Conservation (phyloP, 2,329 filamentous ascomycete species). For the Ceratocystis alfenasii region DNA sequence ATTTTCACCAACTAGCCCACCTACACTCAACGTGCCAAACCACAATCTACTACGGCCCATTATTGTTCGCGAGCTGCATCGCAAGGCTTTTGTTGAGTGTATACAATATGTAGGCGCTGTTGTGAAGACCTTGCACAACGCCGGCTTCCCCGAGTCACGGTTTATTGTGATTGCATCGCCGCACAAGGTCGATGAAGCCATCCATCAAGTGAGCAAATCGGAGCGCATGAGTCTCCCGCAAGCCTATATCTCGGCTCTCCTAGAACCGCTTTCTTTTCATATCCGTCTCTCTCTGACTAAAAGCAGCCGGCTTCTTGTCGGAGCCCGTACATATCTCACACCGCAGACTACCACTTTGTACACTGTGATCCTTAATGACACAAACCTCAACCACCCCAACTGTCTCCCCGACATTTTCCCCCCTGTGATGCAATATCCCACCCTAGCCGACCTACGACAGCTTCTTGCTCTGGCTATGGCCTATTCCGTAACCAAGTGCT, state of each 20-base stretch:
- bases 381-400: constrained; percentile 23
- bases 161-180: constrained; percentile 35
- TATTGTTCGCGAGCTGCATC: constrained; percentile 38
- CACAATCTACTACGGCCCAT: constrained; percentile 43
- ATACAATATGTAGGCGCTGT: constrained; percentile 36
- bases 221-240: constrained; percentile 34
- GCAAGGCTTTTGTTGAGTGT: constrained; percentile 32
- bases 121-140: constrained; percentile 34
- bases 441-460: constrained; percentile 34
- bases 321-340: constrained; percentile 35
- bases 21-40: constrained; percentile 32
- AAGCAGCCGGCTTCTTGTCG: constrained; percentile 33
- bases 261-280: constrained; percentile 27
- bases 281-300: constrained; percentile 38
- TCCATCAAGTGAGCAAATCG: constrained; percentile 29
- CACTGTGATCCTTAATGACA: constrained; percentile 28
- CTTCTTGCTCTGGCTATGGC: constrained; percentile 37
- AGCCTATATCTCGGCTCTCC: constrained; percentile 26
- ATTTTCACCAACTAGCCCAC: constrained; percentile 31
- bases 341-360: constrained; percentile 38
- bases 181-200: constrained; percentile 26
- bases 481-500: constrained; percentile 32
- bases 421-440: constrained; percentile 37
- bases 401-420: constrained; percentile 33
- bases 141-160: constrained; percentile 34